Conservation (phyloP, 768 basidiomycete species). For the Crucibulum laeve region DNA sequence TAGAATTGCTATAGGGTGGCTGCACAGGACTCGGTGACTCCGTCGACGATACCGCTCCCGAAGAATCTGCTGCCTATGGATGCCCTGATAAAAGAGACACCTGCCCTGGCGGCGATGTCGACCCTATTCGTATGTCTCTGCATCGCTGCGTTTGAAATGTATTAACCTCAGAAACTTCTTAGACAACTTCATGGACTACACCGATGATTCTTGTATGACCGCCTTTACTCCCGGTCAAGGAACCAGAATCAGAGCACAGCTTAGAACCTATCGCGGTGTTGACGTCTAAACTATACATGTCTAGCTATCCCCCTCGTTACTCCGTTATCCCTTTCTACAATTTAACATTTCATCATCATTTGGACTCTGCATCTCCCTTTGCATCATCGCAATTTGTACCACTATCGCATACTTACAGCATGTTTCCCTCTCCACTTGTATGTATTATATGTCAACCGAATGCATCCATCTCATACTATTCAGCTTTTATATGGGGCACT, state of each 20-base stretch:
- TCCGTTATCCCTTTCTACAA: no score
- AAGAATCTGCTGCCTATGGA: conserved; percentile 32
- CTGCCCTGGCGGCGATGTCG: conserved; percentile 24
- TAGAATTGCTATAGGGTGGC: conserved; percentile 23
- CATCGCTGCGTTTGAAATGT: neutral
- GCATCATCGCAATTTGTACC: no score
- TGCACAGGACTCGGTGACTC: conserved; percentile 31
- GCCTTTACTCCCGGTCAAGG: conserved; percentile 38
- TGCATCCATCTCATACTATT: no score
- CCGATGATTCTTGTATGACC: conserved; percentile 41
- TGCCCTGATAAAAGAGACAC: conserved; percentile 27
- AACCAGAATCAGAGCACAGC: conserved; percentile 29
- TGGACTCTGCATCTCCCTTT: no score
- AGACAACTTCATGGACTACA: conserved; percentile 48
- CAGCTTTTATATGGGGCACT: no score
- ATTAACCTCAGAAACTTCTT: neutral
- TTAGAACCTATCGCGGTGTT: conserved; percentile 37
- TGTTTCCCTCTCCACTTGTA: no score
- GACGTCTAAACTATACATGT: conserved; percentile 16
- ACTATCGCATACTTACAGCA: no score
- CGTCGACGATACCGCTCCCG: conserved; percentile 39
- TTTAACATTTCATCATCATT: no score
- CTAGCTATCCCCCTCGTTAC: no score
- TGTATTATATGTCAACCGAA: no score
- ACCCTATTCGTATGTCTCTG: conserved; percentile 26